Base-by-base conservation (phyloP, 1,284 basidiomycete genomes). In the Xanthoconium separans region DNA sequence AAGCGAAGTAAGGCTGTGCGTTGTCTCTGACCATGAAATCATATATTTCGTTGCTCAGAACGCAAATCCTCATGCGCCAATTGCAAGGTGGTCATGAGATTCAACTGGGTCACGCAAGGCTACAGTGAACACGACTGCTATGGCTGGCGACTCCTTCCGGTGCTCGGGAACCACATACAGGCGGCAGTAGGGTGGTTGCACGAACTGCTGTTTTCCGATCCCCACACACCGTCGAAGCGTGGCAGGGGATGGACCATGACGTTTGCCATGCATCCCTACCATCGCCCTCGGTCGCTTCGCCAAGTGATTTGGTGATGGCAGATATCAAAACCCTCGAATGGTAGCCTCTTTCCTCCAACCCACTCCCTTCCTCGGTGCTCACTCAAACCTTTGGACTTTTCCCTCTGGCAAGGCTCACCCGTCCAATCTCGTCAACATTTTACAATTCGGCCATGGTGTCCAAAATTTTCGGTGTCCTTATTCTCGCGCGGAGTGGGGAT, bases 381-480 rank as follows among this genome's bases (percentile, higher is more conserved):
- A 5, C 42, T 37, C 31, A 41, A 47, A 13, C 37, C 22, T 34
- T 43, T 47, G 49, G 42, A 54, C 18, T 30, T 6, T 24, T 47
- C 47, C 29, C 44, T 40, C 47, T 29, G 36, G 30, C 30, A 47
- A 41, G 7, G 45, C 47, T 41, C 30, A 31, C 30, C 30, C 30
- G 30, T 31, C 50, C 40, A 13, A 27, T 36, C 12, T 43, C 22
- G 10, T 39, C 33, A 6, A 42, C 50, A 16, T 51, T 52, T 54
- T 37, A 65, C 64, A 43, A 66, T 49, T 52, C 50, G 24, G 62
- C 34, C n/a, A 68, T 63, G 64, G 76, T 85, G 73, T 82, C 85
- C 61, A 81, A 79, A 70, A 82, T 92, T 58, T 82, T 89, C 60
- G 92, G 91, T 67, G 85, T 90, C 57, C 83, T 95, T 63, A 77